Percentiles rank a stretch among this genome's conserved stretches.
These are phyloP conservation scores for Pelargonium australe DNA, from an alignment of 441 rosid genomes.

Conservation along the genomic window DNA sequence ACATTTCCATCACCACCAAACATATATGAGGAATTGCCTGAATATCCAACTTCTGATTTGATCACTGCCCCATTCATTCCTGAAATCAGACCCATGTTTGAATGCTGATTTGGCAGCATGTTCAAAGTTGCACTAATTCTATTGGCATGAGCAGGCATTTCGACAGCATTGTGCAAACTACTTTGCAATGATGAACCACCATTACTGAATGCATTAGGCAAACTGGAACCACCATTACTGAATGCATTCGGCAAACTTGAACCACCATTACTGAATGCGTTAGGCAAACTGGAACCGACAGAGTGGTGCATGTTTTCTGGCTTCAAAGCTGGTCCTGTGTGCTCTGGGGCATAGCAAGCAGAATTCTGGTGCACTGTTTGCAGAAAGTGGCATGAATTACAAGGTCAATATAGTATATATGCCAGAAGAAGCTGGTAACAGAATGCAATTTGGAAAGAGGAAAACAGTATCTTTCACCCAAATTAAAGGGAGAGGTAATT, in stretches of 20 bases:
- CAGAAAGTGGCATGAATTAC: slow-evolving; percentile 18
- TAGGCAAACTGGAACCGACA: slow-evolving; percentile 37
- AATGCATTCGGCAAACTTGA: slow-evolving; percentile 35
- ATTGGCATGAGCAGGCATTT: slow-evolving; percentile 55
- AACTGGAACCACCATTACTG: slow-evolving; percentile 13
- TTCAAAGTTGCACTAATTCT: slow-evolving; percentile 47
- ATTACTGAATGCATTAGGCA: slow-evolving; percentile 26
- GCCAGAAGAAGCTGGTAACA: slow-evolving; percentile 4
- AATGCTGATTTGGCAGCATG: slow-evolving; percentile 59
- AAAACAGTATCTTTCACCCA: too few relatives aligned
- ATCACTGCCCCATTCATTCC: slow-evolving; percentile 76
- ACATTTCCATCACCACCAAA: slow-evolving; percentile 68
- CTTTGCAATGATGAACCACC: slow-evolving; percentile 56
- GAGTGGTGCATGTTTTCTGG: slow-evolving; percentile 55
- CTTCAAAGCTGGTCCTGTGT: slow-evolving; percentile 42
- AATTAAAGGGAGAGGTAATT: too few relatives aligned
- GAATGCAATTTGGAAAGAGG: background rate
- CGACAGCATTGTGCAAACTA: slow-evolving; percentile 50
- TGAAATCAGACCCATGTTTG: slow-evolving; percentile 63
- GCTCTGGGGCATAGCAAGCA: slow-evolving; percentile 53
- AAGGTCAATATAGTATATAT: slow-evolving; percentile 1
- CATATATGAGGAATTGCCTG: slow-evolving; percentile 55
- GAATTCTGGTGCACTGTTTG: slow-evolving; percentile 57
- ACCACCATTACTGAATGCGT: slow-evolving; percentile 29
- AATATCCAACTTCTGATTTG: slow-evolving; percentile 68